Conservation (phyloP, 108 stramenopile genomes). For the Asterionellopsis glacialis region DNA sequence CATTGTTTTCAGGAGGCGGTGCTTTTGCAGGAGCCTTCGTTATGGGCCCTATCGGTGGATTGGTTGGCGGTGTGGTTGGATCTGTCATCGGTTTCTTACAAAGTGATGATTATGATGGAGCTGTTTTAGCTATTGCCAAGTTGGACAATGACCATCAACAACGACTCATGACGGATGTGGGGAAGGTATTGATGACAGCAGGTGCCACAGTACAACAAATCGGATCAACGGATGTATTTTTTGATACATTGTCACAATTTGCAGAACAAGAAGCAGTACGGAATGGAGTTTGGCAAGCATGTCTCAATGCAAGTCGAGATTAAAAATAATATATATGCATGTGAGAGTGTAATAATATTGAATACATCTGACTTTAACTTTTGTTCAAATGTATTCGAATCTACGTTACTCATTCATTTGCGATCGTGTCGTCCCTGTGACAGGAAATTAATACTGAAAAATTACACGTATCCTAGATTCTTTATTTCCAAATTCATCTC, state of each 20-base stretch:
- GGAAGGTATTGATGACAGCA: constrained; percentile 35
- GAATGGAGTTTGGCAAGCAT: constrained; percentile 50
- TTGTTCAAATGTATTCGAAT: no score
- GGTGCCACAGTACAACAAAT: constrained; percentile 32
- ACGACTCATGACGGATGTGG: constrained; percentile 30
- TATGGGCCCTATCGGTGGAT: constrained; percentile 54
- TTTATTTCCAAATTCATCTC: no score
- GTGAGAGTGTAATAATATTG: no score
- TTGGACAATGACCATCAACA: constrained; percentile 27
- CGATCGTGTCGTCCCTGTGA: no score
- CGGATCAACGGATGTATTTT: constrained; percentile 22
- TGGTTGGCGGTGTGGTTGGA: constrained; percentile 57
- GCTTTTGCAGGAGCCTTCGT: constrained; percentile 48
- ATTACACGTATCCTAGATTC: no score
- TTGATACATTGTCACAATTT: constrained; percentile 24
- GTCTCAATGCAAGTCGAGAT: constrained; percentile 17
- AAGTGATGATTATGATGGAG: constrained; percentile 57
- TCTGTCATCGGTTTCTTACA: constrained; percentile 39
- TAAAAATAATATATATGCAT: no score
- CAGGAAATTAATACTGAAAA: no score
- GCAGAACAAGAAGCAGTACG: constrained; percentile 32
- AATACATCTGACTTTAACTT: no score
- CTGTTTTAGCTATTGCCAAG: constrained; percentile 27
- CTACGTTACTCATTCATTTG: no score
- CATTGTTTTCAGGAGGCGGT: constrained; percentile 40